phyloP scores from a whole-genome alignment of 352 stramenopile genomes.

The Phytophthora citricola region DNA sequence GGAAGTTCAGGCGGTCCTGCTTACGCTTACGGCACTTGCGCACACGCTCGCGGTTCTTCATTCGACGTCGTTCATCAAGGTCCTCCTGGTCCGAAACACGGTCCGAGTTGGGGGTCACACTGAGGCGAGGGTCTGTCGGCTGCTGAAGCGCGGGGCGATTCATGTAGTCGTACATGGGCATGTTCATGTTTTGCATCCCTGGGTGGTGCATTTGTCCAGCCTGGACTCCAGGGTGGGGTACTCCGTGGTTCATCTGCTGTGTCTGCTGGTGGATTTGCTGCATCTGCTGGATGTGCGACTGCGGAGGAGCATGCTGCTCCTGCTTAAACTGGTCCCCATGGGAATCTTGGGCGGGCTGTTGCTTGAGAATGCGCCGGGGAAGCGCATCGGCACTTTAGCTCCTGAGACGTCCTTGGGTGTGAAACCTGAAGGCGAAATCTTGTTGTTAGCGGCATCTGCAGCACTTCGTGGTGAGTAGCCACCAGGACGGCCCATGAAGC shows the following conservation, averaged over 20 bases:
- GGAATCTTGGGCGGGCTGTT: constrained; percentile 69
- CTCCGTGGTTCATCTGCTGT: constrained; percentile 58
- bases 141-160: constrained; percentile 68
- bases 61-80: constrained; percentile 82
- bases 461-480: constrained; percentile 67
- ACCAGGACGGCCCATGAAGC: constrained; percentile 43
- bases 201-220: constrained; percentile 47
- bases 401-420: constrained; percentile 80
- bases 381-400: constrained; percentile 80
- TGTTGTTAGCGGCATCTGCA: constrained; percentile 51
- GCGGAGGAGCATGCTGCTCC: constrained; percentile 28
- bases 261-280: constrained; percentile 61
- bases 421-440: constrained; percentile 83
- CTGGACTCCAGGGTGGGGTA: constrained; percentile 18
- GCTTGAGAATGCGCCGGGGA: constrained; percentile 60
- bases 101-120: constrained; percentile 72
- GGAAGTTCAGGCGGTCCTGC: constrained; percentile 87
- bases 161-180: constrained; percentile 90
- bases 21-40: constrained; percentile 91
- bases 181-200: constrained; percentile 72
- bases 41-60: constrained; percentile 91
- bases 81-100: constrained; percentile 77
- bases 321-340: constrained; percentile 58
- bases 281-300: constrained; percentile 50
- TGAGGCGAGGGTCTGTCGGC: constrained; percentile 47